These are phyloP conservation scores for Rehmannia glutinosa DNA, from an alignment of 257 asterid genomes.

Conservation along the genomic window DNA sequence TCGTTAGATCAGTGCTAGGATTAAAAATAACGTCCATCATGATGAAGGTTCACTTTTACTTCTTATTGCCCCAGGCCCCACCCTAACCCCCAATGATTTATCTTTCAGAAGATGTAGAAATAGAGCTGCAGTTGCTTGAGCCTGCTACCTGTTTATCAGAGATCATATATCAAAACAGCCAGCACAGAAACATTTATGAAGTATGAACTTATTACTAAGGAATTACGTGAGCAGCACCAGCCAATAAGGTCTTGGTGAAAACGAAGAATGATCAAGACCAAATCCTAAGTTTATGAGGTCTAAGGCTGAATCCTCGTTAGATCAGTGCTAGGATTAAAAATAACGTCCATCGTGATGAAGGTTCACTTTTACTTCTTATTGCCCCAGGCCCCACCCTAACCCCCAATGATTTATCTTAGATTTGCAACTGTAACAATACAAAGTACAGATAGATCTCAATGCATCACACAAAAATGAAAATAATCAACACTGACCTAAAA, in stretches of 20 bases:
- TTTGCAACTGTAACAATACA: background rate
- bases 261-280: background rate
- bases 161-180: constrained; percentile 13
- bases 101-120: constrained; percentile 25
- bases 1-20: background rate
- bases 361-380: background rate
- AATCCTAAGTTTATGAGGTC: background rate
- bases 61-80: background rate
- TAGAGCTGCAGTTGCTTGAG: constrained; percentile 28
- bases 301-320: background rate
- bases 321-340: background rate
- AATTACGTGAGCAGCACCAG: constrained; percentile 5
- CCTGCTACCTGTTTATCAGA: constrained; percentile 45
- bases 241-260: too few relatives aligned
- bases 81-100: background rate
- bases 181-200: constrained; percentile 10
- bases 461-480: background rate
- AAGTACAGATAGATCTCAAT: background rate
- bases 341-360: too few relatives aligned
- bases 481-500: background rate
- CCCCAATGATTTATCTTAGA: background rate
- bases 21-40: too few relatives aligned
- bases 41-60: background rate
- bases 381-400: background rate
- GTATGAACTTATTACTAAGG: background rate